These are phyloP conservation scores for Ochromonas danica DNA, from an alignment of 108 stramenopile species.

Conservation along the genomic window DNA sequence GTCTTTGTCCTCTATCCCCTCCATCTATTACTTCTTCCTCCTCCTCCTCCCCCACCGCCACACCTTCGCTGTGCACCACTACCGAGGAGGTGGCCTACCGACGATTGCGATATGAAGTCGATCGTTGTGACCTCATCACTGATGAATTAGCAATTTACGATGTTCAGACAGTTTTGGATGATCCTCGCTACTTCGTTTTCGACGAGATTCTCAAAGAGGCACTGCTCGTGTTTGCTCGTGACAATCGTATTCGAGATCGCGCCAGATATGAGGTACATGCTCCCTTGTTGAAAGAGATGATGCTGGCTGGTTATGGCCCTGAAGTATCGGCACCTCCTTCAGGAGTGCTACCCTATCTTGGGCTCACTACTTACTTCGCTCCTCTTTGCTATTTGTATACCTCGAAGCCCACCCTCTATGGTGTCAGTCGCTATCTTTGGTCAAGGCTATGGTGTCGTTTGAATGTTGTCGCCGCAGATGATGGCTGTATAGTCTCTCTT, in stretches of 20 bases:
- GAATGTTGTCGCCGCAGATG: constrained; percentile 11
- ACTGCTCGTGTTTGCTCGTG: constrained; percentile 1
- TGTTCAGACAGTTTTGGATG: constrained; percentile 46
- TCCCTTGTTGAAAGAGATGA: background rate
- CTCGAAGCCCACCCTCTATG: background rate
- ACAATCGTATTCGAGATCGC: background rate
- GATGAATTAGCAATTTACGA: constrained; percentile 56
- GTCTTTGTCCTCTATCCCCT: constrained; percentile 7
- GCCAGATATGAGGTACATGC: background rate
- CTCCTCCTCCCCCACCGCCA: constrained; percentile 12
- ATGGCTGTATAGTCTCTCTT: background rate
- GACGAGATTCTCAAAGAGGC: constrained; percentile 39
- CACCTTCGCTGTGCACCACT: too few relatives aligned
- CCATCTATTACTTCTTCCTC: too few relatives aligned
- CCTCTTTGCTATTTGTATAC: background rate
- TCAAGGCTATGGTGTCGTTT: constrained; percentile 26
- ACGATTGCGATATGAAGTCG: constrained; percentile 30
- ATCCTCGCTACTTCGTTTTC: constrained; percentile 55
- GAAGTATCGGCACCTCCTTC: constrained; percentile 2
- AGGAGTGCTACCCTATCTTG: constrained; percentile 20
- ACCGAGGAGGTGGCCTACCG: constrained; percentile 39
- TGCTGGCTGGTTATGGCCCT: background rate
- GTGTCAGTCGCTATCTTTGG: background rate
- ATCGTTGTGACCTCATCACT: constrained; percentile 40
- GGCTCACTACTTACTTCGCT: constrained; percentile 26